Base-by-base conservation (phyloP, 257 asterid species). In the Capsicum rhomboideum region DNA sequence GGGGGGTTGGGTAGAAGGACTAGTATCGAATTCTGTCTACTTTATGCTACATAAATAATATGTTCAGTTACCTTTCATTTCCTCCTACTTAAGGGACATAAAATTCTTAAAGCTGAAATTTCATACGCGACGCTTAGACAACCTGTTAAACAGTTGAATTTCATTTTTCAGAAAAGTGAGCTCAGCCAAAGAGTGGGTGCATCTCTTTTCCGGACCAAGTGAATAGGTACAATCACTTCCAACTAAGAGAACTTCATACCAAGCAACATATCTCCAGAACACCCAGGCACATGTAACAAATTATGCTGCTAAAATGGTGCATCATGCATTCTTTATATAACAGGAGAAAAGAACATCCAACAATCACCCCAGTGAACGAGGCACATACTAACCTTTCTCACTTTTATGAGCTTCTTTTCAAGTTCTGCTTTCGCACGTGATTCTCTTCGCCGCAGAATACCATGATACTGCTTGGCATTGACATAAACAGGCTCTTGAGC, bases 361-460 rank as follows among this genome's bases (percentile, higher is more conserved):
- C 56, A 13, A 74, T 34, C 55, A 72, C 13, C 61, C 55, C 52
- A n/a, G 28, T 58, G 55, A 40, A 82, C 16, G 26, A 59, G 86
- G 56, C 34, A 46, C 3, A 78, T 29, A 77, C 86, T 10, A 81
- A 95, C 99, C 98, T 94, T 95, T 50, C 98, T 91, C 80, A 53
- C 89, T 91, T 95, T 94, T 14, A 95, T 92, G 79, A 93, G 74
- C 89, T 95, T 95, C 90, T 82, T 94, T 85, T 92, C 96, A 50
- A 94, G 94, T 90, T 94, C 99, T 3, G 97, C 97, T 89, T 95
- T 95, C 26, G 98, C 98, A 37, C 99, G 99, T 64, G 97, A 90
- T 84, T 95, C 92, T 80, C 99, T 88, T 84, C 99, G 90, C 23
- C 99, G 87, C 88, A 95, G 84, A 82, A 95, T 95, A 52, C 97